Conservation (phyloP, 1,284 basidiomycete genomes). For the Malassezia dermatis region DNA sequence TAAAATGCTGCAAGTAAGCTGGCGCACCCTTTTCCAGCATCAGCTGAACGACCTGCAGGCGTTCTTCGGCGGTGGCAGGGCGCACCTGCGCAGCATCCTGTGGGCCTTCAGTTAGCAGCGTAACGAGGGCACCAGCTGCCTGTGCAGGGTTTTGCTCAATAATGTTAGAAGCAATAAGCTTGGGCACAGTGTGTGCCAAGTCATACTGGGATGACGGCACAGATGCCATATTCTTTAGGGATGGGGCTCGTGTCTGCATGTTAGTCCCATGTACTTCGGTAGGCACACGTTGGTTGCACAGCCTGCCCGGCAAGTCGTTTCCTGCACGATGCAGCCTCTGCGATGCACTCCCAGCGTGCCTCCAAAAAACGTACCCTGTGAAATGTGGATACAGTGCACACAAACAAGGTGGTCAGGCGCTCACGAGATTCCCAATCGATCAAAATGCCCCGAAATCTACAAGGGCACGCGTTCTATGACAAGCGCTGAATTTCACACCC, state of each 20-base stretch:
- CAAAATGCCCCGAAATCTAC: slow-evolving; percentile 2
- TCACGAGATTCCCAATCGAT: neutral
- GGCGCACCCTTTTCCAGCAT: slow-evolving; percentile 7
- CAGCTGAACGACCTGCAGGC: neutral
- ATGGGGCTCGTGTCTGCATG: neutral
- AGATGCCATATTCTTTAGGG: neutral
- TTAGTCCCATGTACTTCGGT: neutral
- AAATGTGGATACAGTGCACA: neutral
- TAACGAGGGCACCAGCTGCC: slow-evolving; percentile 12
- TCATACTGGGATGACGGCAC: neutral
- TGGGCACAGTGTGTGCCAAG: neutral
- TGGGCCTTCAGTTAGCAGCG: slow-evolving; percentile 2
- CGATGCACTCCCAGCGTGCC: neutral
- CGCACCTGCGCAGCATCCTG: neutral
- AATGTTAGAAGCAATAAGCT: neutral
- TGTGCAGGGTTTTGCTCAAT: slow-evolving; percentile 13
- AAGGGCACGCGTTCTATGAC: slow-evolving; percentile 11
- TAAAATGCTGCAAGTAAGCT: slow-evolving; percentile 5
- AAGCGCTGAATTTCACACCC: slow-evolving; percentile 1
- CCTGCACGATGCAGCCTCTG: neutral
- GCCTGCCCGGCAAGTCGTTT: neutral
- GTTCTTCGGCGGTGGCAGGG: slow-evolving; percentile 9
- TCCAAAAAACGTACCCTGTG: neutral
- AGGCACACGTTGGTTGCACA: neutral
- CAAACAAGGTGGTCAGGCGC: neutral